A percentile compares a stretch with the other conserved stretches of the same genome.
These are phyloP conservation scores for Botrytis hyacinthi DNA, from an alignment of 2,329 filamentous ascomycete species.

Conservation along the genomic window DNA sequence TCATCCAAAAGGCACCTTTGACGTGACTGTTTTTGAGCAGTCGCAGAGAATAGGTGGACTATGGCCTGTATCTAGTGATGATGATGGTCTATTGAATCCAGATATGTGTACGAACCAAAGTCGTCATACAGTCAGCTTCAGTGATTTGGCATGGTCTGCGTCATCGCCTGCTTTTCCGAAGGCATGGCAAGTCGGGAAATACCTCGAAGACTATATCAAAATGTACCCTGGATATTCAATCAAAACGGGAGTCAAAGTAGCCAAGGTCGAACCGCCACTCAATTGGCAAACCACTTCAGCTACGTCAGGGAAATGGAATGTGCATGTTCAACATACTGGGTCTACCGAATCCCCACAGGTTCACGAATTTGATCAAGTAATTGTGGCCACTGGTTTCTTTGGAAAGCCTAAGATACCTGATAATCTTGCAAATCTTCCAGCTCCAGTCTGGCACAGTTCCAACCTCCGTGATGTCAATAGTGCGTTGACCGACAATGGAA, in stretches of 20 bases:
- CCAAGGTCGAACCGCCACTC: constrained; percentile 21
- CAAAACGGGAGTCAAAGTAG: constrained; percentile 28
- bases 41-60: constrained; percentile 68
- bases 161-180: constrained; percentile 64
- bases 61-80: constrained; percentile 59
- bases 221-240: constrained; percentile 46
- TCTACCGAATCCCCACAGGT: background rate
- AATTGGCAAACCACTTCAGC: constrained; percentile 1
- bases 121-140: constrained; percentile 70
- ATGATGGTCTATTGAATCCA: constrained; percentile 56
- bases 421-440: constrained; percentile 39
- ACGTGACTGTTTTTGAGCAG: constrained; percentile 69
- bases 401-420: constrained; percentile 56
- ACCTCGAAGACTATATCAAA: constrained; percentile 62
- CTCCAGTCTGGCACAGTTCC: constrained; percentile 65
- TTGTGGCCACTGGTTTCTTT: constrained; percentile 77
- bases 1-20: constrained; percentile 54
- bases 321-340: constrained; percentile 22
- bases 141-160: constrained; percentile 68
- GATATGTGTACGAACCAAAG: constrained; percentile 74
- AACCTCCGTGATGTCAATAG: constrained; percentile 55
- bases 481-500: constrained; percentile 44
- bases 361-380: constrained; percentile 62
- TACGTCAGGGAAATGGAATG: constrained; percentile 26
- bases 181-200: constrained; percentile 73